phyloP scores from a whole-genome alignment of 2,329 filamentous ascomycete genomes.

The Hypoxylon sp. region DNA sequence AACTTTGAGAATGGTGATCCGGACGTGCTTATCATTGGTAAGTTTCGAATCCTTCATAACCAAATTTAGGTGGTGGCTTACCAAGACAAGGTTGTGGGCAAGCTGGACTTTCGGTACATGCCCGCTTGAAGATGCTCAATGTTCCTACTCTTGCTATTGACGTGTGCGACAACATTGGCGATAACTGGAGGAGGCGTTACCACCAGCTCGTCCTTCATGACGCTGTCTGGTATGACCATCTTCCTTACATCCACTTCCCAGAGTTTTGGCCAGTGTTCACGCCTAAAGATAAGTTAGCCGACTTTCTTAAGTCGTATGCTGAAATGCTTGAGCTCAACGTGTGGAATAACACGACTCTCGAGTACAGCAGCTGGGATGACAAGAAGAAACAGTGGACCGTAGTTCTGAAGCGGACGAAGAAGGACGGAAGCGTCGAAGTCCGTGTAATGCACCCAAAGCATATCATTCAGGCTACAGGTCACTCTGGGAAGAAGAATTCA shows the following conservation, averaged over 20 bases:
- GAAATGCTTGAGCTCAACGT: conserved; percentile 74
- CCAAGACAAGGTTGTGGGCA: conserved; percentile 66
- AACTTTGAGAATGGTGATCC: conserved; percentile 66
- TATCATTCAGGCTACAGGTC: conserved; percentile 77
- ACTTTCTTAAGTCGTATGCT: conserved; percentile 75
- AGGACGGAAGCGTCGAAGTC: conserved; percentile 58
- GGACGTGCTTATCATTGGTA: conserved; percentile 70
- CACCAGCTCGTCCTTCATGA: conserved; percentile 73
- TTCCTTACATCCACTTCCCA: conserved; percentile 75
- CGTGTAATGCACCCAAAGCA: conserved; percentile 74
- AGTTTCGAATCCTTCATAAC: conserved; percentile 7
- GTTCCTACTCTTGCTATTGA: conserved; percentile 69
- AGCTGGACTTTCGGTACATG: conserved; percentile 66
- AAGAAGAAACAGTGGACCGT: conserved; percentile 68
- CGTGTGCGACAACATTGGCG: conserved; percentile 65
- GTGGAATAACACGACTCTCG: conserved; percentile 69
- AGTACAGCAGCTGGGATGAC: conserved; percentile 64
- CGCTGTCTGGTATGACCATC: conserved; percentile 70
- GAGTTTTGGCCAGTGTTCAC: conserved; percentile 76
- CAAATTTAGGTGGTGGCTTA: conserved; percentile 19
- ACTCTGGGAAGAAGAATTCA: conserved; percentile 75
- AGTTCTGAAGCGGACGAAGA: conserved; percentile 50
- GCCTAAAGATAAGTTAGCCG: conserved; percentile 76
- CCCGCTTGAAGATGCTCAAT: conserved; percentile 69
- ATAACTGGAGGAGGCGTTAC: conserved; percentile 74